Conservation (phyloP, 2,329 filamentous ascomycete species). For the Penicillium freii region DNA sequence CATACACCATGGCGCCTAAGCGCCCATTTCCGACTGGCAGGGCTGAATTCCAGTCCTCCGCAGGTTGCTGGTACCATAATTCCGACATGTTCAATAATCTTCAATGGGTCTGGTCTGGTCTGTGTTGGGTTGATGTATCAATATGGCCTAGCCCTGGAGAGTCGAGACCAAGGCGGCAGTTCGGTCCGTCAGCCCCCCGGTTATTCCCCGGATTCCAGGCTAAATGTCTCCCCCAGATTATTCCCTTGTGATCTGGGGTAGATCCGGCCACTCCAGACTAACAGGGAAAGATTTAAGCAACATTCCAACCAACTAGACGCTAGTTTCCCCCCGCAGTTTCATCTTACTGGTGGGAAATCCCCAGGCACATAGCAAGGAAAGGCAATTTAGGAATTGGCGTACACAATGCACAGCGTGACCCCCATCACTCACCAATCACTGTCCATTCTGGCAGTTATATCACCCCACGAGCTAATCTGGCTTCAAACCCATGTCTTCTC, state of each 20-base stretch:
- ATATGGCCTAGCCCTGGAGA: background rate
- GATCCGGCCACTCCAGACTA: background rate
- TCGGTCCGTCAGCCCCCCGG: background rate
- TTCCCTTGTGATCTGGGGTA: background rate
- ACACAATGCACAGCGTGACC: constrained; percentile 7
- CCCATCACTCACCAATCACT: constrained; percentile 7
- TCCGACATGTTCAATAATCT: constrained; percentile 19
- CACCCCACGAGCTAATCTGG: background rate
- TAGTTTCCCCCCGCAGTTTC: constrained; percentile 2
- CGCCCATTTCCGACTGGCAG: constrained; percentile 53
- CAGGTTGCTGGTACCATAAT: constrained; percentile 32
- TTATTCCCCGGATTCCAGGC: no score
- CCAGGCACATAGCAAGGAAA: background rate
- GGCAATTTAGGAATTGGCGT: background rate
- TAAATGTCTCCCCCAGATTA: background rate
- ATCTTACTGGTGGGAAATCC: constrained; percentile 20
- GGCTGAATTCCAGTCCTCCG: constrained; percentile 40
- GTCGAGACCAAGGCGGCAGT: background rate
- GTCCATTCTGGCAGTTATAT: background rate
- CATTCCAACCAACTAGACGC: background rate
- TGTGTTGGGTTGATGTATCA: background rate
- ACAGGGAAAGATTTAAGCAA: background rate
- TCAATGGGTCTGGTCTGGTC: background rate
- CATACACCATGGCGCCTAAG: constrained; percentile 49
- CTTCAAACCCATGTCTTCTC: constrained; percentile 10